Percentiles rank a stretch among this genome's conserved stretches.
phyloP scores from a whole-genome alignment of 2,329 filamentous ascomycete species.

The Nemania diffusa region DNA sequence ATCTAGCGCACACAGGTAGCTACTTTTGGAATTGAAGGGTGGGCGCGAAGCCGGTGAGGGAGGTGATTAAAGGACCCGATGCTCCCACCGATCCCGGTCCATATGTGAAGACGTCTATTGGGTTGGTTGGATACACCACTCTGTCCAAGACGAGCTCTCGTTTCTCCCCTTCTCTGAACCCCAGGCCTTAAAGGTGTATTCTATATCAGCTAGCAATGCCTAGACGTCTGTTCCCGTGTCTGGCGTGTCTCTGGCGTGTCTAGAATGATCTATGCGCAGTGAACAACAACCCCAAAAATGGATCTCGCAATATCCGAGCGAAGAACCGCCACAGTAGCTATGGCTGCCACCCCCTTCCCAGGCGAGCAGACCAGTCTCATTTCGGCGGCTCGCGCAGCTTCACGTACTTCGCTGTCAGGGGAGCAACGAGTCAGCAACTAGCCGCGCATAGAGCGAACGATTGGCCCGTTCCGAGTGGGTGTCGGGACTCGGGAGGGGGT shows the following conservation, averaged over 20 bases:
- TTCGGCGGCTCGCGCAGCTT: constrained; percentile 43
- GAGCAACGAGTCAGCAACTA: not conserved
- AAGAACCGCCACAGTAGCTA: constrained; percentile 9
- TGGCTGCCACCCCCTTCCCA: constrained; percentile 8
- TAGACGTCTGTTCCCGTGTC: constrained; percentile 25
- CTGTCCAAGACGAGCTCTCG: constrained; percentile 15
- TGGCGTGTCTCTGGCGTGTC: constrained; percentile 30
- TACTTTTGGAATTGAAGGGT: constrained; percentile 13
- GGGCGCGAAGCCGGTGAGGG: constrained; percentile 19
- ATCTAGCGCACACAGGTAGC: constrained; percentile 9
- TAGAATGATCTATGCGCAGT: constrained; percentile 31
- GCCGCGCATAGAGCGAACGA: not conserved
- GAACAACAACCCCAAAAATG: constrained; percentile 13
- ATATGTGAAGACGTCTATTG: constrained; percentile 29
- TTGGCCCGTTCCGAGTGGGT: not conserved
- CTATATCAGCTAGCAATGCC: constrained; percentile 27
- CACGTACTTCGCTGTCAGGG: constrained; percentile 4
- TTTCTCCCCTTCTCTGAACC: constrained; percentile 10
- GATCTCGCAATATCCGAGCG: constrained; percentile 16
- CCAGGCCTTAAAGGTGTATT: constrained; percentile 26
- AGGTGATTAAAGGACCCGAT: constrained; percentile 24
- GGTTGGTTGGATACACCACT: constrained; percentile 11
- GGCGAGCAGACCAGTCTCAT: constrained; percentile 17
- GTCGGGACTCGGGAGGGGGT: too few species aligned
- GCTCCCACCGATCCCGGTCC: constrained; percentile 25